Evolutionary conservation across 768 basidiomycete species (phyloP).

Genomic region (Mrakia gelida): DNA sequence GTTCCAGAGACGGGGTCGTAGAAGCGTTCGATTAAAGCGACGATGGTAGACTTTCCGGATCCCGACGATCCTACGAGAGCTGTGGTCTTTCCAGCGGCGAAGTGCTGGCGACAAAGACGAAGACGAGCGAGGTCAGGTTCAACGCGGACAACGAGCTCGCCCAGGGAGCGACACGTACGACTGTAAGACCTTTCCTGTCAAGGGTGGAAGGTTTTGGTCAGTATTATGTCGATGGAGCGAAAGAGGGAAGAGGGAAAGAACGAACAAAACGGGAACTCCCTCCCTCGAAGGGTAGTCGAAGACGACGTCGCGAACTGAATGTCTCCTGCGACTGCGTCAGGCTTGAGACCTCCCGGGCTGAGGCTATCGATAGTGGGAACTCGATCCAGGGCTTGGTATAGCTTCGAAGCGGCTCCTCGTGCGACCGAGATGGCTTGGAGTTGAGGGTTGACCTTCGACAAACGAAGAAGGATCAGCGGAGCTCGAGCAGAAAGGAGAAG

Average conservation of each 20-base stretch:
- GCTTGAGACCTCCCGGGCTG: slow-evolving; percentile 61
- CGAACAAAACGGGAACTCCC: slow-evolving; percentile 60
- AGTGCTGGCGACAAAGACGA: slow-evolving; percentile 43
- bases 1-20: slow-evolving; percentile 72
- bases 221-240: no score
- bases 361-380: slow-evolving; percentile 81
- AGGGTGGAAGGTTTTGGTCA: no score
- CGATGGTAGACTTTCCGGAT: slow-evolving; percentile 56
- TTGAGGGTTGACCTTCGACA: slow-evolving; percentile 79
- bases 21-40: slow-evolving; percentile 78
- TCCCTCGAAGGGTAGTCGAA: slow-evolving; percentile 75
- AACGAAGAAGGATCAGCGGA: not conserved
- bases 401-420: slow-evolving; percentile 62
- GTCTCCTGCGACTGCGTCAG: slow-evolving; percentile 61
- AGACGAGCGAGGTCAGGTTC: no score
- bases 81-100: slow-evolving; percentile 73
- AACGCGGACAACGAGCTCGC: no score
- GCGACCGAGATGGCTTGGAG: slow-evolving; percentile 71
- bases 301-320: slow-evolving; percentile 63
- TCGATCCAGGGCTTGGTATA: slow-evolving; percentile 82
- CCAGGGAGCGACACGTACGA: slow-evolving; percentile 37
- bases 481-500: no score
- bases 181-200: slow-evolving; percentile 46
- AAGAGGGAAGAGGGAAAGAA: no score
- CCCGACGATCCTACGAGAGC: slow-evolving; percentile 78